Evolutionary conservation across 1,284 basidiomycete genomes (phyloP).

Genomic region (Ustilago loliicola): DNA sequence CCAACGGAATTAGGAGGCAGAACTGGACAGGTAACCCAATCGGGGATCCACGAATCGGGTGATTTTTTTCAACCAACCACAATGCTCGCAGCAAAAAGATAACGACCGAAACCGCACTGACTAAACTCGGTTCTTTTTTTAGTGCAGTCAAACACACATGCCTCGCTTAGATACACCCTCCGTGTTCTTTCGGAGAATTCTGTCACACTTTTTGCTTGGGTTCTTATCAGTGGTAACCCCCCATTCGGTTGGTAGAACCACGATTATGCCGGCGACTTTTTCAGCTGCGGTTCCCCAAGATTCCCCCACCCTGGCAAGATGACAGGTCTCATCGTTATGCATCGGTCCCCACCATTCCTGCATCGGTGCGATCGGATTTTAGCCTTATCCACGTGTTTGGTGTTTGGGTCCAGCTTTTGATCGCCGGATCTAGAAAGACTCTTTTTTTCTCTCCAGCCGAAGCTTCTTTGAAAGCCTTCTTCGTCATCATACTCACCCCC

Average conservation of each 20-base stretch:
- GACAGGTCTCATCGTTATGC: too few relatives aligned
- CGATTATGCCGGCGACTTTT: background rate
- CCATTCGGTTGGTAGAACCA: too few relatives aligned
- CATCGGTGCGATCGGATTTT: too few relatives aligned
- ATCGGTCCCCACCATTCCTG: too few relatives aligned
- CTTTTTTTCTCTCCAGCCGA: background rate
- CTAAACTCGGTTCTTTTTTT: too few relatives aligned
- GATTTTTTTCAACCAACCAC: background rate
- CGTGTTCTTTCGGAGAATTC: background rate
- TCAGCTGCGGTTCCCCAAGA: too few relatives aligned
- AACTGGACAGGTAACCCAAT: too few relatives aligned
- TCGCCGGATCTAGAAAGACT: background rate
- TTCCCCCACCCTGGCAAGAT: too few relatives aligned
- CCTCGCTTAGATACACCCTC: background rate
- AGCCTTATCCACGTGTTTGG: too few relatives aligned
- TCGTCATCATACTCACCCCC: background rate
- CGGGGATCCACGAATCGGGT: too few relatives aligned
- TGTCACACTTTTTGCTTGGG: too few relatives aligned
- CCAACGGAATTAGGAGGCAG: too few relatives aligned
- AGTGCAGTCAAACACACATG: background rate
- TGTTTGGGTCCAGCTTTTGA: background rate
- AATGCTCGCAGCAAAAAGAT: background rate
- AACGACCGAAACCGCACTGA: background rate
- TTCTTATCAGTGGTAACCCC: background rate
- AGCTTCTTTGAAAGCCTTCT: background rate